These are phyloP conservation scores for Gossypium herbaceum DNA, from an alignment of 345 rosid genomes.

Conservation along the genomic window DNA sequence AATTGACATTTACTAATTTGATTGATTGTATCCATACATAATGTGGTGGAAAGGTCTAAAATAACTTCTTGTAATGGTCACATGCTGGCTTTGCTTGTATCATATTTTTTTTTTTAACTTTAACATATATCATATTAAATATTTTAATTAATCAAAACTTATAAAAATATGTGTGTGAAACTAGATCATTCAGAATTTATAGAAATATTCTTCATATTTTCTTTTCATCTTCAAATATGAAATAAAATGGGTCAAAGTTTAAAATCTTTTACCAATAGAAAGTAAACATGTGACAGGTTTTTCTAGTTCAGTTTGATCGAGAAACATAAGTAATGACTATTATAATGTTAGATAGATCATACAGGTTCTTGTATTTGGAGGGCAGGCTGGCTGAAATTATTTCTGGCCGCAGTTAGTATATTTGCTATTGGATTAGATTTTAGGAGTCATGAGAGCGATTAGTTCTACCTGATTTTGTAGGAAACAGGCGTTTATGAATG, in stretches of 20 bases:
- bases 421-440: neutral
- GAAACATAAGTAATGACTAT: neutral
- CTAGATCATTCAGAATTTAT: neutral
- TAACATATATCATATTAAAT: neutral
- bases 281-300: neutral
- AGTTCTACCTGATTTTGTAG: neutral
- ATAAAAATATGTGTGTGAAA: neutral
- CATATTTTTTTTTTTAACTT: neutral
- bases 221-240: neutral
- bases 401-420: neutral
- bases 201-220: neutral
- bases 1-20: neutral
- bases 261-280: neutral
- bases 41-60: neutral
- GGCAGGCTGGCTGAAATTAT: neutral
- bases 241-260: neutral
- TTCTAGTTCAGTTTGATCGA: neutral
- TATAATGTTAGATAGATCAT: neutral
- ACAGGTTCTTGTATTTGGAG: neutral
- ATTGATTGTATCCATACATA: neutral
- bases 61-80: neutral
- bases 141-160: neutral
- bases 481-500: neutral
- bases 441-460: neutral
- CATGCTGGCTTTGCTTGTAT: neutral